Percentiles rank a stretch among this genome's conserved stretches.
phyloP scores from a whole-genome alignment of 2,329 filamentous ascomycete species.

The Stenocarpella maydis region DNA sequence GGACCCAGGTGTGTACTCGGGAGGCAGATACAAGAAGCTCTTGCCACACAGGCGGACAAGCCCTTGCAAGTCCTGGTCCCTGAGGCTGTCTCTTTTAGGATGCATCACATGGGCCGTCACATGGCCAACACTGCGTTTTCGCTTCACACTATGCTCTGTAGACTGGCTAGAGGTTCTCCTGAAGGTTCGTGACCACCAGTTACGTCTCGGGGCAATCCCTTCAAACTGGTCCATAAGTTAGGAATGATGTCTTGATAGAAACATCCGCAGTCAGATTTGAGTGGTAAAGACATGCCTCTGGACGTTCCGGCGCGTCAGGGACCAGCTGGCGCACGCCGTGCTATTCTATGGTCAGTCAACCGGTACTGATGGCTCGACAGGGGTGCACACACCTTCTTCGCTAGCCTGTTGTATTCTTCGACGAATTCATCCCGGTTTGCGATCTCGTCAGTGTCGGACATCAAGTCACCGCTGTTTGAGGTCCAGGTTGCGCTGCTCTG shows the following conservation, averaged over 20 bases:
- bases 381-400: conserved; percentile 57
- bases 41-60: conserved; percentile 70
- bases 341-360: conserved; percentile 46
- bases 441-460: conserved; percentile 58
- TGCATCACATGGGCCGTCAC: conserved; percentile 56
- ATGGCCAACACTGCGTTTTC: conserved; percentile 65
- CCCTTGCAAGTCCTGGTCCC: conserved; percentile 61
- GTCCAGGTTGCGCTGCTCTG: conserved; percentile 65
- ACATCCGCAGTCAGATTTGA: too few relatives aligned
- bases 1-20: conserved; percentile 64
- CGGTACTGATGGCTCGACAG: not conserved
- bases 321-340: conserved; percentile 58
- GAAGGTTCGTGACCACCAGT: conserved; percentile 43
- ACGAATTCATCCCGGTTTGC: conserved; percentile 59
- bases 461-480: conserved; percentile 59
- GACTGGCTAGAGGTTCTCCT: conserved; percentile 40
- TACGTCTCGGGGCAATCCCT: conserved; percentile 27
- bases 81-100: conserved; percentile 54
- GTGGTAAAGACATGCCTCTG: conserved; percentile 43
- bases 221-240: conserved; percentile 14
- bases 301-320: conserved; percentile 46
- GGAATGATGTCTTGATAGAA: not conserved
- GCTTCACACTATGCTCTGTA: conserved; percentile 46
- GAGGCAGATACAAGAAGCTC: conserved; percentile 67
- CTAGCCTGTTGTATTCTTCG: conserved; percentile 67